phyloP scores from a whole-genome alignment of 2,329 filamentous ascomycete species.

The Trichoderma lentiforme region DNA sequence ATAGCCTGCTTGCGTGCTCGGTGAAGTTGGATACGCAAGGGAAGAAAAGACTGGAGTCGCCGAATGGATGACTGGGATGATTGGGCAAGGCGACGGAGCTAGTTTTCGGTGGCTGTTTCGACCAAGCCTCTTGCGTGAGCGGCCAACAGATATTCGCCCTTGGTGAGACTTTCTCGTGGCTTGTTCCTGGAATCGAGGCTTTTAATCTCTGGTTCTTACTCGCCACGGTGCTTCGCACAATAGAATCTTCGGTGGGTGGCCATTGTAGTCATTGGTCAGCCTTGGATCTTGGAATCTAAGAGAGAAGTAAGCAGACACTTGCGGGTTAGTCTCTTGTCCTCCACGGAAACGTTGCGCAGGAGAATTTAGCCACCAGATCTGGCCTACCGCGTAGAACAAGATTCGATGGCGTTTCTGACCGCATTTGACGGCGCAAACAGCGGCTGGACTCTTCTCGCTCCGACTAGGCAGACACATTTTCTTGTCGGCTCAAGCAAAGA shows the following conservation, averaged over 20 bases:
- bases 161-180: not conserved
- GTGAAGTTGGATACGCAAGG: not conserved
- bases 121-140: not conserved
- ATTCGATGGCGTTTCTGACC: not conserved
- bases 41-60: not conserved
- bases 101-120: not conserved
- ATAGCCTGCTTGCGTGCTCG: conserved; percentile 7
- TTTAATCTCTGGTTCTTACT: not conserved
- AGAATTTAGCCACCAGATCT: not conserved
- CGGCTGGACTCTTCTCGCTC: not conserved
- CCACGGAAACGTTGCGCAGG: not conserved
- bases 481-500: not conserved
- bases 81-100: not conserved
- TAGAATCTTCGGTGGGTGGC: not conserved
- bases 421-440: not conserved
- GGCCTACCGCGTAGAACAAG: not conserved
- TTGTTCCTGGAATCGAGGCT: not conserved
- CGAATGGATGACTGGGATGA: not conserved
- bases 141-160: not conserved
- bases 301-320: not conserved
- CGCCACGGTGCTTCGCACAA: not conserved
- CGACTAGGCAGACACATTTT: not conserved
- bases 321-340: not conserved
- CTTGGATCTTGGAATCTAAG: not conserved
- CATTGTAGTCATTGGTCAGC: not conserved